Conservation (phyloP, 768 basidiomycete species). For the Gautieria morchelliformis region DNA sequence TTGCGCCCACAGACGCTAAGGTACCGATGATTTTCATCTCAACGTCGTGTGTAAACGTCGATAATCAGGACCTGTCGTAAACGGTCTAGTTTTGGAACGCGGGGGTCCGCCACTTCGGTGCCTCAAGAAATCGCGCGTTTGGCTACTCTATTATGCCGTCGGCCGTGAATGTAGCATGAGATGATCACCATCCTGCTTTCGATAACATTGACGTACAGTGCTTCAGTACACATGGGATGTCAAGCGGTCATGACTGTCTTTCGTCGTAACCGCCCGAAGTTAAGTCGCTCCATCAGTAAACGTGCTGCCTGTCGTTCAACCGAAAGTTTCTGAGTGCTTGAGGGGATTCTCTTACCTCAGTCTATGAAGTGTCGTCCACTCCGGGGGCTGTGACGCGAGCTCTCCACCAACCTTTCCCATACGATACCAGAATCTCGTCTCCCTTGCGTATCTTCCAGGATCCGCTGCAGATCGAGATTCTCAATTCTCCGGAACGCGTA, state of each 20-base stretch:
- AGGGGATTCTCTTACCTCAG: background rate
- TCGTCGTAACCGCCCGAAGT: background rate
- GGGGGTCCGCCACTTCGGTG: too few species aligned
- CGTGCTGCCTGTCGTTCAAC: background rate
- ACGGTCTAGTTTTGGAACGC: too few species aligned
- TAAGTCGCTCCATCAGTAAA: background rate
- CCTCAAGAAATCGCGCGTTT: too few species aligned
- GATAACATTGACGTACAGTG: background rate
- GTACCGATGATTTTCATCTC: too few species aligned
- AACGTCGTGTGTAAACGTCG: too few species aligned
- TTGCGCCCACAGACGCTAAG: background rate
- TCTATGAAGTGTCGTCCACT: background rate
- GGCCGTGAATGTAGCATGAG: background rate
- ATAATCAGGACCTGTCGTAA: too few species aligned
- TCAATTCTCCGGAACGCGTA: conserved; percentile 46
- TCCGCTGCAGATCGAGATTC: conserved; percentile 70
- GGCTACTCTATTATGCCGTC: background rate
- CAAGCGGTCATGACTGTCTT: background rate
- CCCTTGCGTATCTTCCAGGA: conserved; percentile 58
- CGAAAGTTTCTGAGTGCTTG: background rate
- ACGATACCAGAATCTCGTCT: conserved; percentile 79
- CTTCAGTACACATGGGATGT: background rate
- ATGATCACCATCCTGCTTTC: background rate
- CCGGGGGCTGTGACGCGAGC: conserved; percentile 24
- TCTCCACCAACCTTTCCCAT: conserved; percentile 82